Evolutionary conservation across 2,329 filamentous ascomycete species (phyloP).

Genomic region (Fusarium bulbicola): DNA sequence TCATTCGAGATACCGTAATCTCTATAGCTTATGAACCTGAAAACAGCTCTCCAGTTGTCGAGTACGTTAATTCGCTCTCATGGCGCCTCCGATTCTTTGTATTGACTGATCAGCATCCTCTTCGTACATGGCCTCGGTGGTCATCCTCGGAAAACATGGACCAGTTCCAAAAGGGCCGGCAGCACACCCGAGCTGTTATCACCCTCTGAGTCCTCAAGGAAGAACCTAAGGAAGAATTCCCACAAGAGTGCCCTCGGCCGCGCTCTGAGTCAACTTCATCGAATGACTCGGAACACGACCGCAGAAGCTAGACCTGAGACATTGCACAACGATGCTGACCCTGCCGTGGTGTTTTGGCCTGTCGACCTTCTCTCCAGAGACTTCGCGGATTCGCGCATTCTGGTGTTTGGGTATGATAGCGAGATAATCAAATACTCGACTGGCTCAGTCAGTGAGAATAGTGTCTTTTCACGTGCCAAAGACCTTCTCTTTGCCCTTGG

Average conservation of each 20-base stretch:
- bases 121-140: neutral
- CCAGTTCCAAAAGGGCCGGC: accelerated
- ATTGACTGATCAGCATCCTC: neutral
- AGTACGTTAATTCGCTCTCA: too few relatives aligned
- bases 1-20: too few relatives aligned
- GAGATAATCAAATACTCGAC: neutral
- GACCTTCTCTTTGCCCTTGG: accelerated
- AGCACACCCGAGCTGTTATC: neutral
- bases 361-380: neutral
- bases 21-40: too few relatives aligned
- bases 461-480: neutral
- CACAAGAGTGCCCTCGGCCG: accelerated
- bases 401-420: neutral
- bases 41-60: too few relatives aligned
- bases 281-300: accelerated
- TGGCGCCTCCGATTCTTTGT: too few relatives aligned
- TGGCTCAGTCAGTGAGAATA: neutral
- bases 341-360: neutral
- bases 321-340: neutral
- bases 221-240: too few relatives aligned
- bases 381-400: accelerated
- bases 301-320: accelerated
- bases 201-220: neutral
- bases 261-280: accelerated
- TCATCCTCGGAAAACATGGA: neutral